Evolutionary conservation across 306 rosid species (phyloP).

Genomic region (Biancaea sappan): DNA sequence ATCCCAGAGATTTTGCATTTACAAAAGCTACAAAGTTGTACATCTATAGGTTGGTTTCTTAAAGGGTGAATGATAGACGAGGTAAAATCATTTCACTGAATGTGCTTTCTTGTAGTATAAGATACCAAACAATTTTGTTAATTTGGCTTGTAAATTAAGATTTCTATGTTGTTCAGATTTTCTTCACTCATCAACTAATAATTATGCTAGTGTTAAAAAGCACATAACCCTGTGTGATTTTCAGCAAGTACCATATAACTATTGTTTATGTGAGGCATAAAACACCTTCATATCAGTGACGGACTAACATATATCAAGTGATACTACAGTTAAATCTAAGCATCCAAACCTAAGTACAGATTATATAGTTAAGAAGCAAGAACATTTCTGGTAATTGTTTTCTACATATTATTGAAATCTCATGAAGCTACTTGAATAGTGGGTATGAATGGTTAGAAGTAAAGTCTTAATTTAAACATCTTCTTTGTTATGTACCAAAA

Average conservation of each 20-base stretch:
- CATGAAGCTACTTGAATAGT: not conserved
- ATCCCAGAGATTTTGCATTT: not conserved
- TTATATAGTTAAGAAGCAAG: not conserved
- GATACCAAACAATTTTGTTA: not conserved
- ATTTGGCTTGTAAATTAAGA: not conserved
- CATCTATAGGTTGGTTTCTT: not conserved
- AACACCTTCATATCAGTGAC: not conserved
- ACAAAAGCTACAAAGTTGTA: not conserved
- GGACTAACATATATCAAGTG: not conserved
- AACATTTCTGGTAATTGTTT: not conserved
- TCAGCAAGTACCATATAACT: not conserved
- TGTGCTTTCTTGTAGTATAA: not conserved
- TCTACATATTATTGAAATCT: not conserved
- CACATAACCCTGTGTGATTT: not conserved
- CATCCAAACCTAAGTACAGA: not conserved
- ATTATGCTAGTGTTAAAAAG: not conserved
- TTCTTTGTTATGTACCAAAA: not conserved
- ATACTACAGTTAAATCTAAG: not conserved
- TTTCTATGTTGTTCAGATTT: not conserved
- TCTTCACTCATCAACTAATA: not conserved
- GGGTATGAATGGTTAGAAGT: not conserved
- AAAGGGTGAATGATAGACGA: not conserved
- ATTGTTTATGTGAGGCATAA: conserved; percentile 1
- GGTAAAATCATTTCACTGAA: not conserved
- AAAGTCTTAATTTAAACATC: not conserved